These are phyloP conservation scores for Aurinia saxatilis DNA, from an alignment of 345 rosid species.

Conservation along the genomic window DNA sequence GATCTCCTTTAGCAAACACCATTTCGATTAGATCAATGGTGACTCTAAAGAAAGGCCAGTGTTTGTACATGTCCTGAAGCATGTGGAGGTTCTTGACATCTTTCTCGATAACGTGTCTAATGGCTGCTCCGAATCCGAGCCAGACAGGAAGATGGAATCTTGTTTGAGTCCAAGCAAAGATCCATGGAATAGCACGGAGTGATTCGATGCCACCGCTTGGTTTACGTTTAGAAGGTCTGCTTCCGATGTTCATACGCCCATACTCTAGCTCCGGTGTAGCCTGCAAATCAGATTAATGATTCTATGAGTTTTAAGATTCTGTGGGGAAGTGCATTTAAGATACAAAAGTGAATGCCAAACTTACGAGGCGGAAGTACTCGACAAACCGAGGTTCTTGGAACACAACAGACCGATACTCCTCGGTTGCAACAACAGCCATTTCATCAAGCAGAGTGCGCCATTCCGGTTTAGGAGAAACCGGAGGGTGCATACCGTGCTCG, in stretches of 20 bases:
- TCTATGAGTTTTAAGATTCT: constrained; percentile 1
- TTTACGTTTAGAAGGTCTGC: constrained; percentile 91
- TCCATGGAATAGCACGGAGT: constrained; percentile 99
- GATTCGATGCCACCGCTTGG: constrained; percentile 98
- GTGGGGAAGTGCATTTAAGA: background rate
- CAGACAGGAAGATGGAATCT: constrained; percentile 98
- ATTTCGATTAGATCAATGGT: constrained; percentile 94
- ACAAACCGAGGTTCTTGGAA: constrained; percentile 91
- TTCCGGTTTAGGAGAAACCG: constrained; percentile 88
- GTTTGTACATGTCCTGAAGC: constrained; percentile 83
- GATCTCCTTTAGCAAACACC: constrained; percentile 99
- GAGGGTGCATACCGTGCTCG: constrained; percentile 94
- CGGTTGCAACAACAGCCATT: constrained; percentile 89
- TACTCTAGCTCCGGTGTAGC: constrained; percentile 98
- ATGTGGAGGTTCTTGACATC: constrained; percentile 66
- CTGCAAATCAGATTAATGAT: too few species aligned
- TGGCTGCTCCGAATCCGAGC: constrained; percentile 95
- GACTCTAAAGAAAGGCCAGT: constrained; percentile 97
- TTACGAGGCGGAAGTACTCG: constrained; percentile 93
- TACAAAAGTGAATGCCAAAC: constrained; percentile 9
- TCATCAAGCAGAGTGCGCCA: constrained; percentile 89
- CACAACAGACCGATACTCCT: constrained; percentile 83
- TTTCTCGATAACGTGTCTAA: constrained; percentile 54
- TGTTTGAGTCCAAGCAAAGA: constrained; percentile 99
- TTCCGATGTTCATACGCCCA: constrained; percentile 98